These are phyloP conservation scores for Hippophae rhamnoides DNA, from an alignment of 306 rosid species.

Conservation along the genomic window DNA sequence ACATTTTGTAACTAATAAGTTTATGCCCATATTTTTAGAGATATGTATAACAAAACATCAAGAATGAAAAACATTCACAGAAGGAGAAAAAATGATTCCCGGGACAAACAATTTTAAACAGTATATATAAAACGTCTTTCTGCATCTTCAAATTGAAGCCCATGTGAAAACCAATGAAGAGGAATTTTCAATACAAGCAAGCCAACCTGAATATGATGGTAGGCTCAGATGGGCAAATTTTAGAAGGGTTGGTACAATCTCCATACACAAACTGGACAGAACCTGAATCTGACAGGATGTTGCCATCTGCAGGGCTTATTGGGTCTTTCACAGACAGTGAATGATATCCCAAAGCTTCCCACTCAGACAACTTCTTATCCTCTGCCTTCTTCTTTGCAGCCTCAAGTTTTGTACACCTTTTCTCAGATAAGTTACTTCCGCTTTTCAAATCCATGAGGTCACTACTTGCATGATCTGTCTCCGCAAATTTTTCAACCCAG, in stretches of 20 bases:
- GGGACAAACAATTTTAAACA: neutral
- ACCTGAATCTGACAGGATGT: constrained; percentile 48
- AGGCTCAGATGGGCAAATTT: constrained; percentile 48
- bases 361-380: constrained; percentile 67
- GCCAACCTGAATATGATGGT: constrained; percentile 61
- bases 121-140: no score
- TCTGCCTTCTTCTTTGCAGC: constrained; percentile 66
- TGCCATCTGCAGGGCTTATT: constrained; percentile 32
- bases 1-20: neutral
- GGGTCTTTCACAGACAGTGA: constrained; percentile 53
- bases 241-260: constrained; percentile 71
- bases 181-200: constrained; percentile 2
- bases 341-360: constrained; percentile 72
- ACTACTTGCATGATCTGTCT: constrained; percentile 40
- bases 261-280: constrained; percentile 78
- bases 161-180: neutral
- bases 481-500: constrained; percentile 82
- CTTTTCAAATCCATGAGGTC: constrained; percentile 33
- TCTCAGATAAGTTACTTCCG: constrained; percentile 36
- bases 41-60: neutral
- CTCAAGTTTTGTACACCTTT: constrained; percentile 47
- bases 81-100: neutral
- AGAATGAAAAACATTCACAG: neutral
- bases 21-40: neutral
- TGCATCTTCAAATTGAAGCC: no score